These are phyloP conservation scores for Blastocrithidia nonstop DNA, from an alignment of 208 protist species.

Conservation along the genomic window DNA sequence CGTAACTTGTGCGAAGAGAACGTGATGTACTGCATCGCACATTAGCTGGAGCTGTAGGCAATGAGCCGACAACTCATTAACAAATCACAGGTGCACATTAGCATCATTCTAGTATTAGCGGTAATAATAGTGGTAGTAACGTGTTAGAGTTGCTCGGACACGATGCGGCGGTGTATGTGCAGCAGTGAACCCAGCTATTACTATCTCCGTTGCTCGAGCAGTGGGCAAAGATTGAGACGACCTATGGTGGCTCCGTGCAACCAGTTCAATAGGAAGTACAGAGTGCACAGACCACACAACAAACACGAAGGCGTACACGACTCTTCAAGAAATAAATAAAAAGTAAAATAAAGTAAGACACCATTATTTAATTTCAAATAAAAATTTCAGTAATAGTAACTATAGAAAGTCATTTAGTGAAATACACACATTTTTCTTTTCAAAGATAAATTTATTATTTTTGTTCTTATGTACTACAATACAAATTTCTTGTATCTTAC, in stretches of 20 bases:
- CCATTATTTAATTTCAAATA: neutral
- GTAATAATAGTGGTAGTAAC: neutral
- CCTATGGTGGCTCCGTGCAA: slow-evolving; percentile 32
- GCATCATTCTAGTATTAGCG: too few relatives aligned
- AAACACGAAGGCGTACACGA: slow-evolving; percentile 39
- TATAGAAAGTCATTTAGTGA: too few relatives aligned
- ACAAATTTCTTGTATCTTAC: too few relatives aligned
- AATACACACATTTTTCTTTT: too few relatives aligned
- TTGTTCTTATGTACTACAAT: too few relatives aligned
- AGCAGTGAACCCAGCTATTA: slow-evolving; percentile 43
- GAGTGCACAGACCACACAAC: too few relatives aligned
- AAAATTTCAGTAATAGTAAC: slow-evolving; percentile 1
- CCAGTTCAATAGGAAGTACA: slow-evolving; percentile 20
- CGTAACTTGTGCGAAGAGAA: neutral
- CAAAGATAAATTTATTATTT: too few relatives aligned
- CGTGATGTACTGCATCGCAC: neutral
- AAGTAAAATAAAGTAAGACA: slow-evolving; percentile 1
- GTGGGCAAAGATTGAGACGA: slow-evolving; percentile 61
- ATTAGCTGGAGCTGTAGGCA: too few relatives aligned
- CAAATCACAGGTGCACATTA: too few relatives aligned
- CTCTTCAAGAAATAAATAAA: slow-evolving; percentile 27
- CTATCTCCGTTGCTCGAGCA: slow-evolving; percentile 39
- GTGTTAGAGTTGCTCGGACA: slow-evolving; percentile 17
- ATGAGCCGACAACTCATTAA: too few relatives aligned
- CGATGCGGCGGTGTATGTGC: slow-evolving; percentile 29